A percentile compares a stretch with the other conserved stretches of the same genome.
phyloP scores from a whole-genome alignment of 805 yeast genomes.

The Isabelozyma heimii region DNA sequence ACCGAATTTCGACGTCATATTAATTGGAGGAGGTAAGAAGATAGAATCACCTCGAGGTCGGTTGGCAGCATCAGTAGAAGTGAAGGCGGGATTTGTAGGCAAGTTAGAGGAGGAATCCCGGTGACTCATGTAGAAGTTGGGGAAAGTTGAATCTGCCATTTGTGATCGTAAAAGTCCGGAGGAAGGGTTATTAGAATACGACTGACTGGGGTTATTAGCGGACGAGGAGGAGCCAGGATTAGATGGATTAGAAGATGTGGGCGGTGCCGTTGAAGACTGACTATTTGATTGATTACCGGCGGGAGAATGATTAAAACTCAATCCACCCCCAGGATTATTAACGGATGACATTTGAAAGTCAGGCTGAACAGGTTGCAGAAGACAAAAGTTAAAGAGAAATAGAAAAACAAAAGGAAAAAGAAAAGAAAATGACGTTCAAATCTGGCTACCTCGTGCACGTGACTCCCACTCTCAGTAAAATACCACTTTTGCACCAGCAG shows the following conservation, averaged over 20 bases:
- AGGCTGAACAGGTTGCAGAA: not conserved
- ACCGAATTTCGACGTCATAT: conserved; percentile 3
- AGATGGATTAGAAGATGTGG: not conserved
- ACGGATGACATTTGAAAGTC: not conserved
- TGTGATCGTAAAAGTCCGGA: conserved; percentile 2
- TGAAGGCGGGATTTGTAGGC: not conserved
- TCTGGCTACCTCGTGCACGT: too few relatives aligned
- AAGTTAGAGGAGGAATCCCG: conserved; percentile 12
- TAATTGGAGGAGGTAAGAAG: conserved; percentile 35
- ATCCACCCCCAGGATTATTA: not conserved
- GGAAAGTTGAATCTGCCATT: conserved; percentile 9
- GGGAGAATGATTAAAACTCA: not conserved
- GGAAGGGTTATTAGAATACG: not conserved
- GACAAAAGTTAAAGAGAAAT: not conserved
- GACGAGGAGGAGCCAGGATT: not conserved
- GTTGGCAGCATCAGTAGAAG: not conserved
- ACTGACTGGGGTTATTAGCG: not conserved
- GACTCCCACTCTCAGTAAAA: too few relatives aligned
- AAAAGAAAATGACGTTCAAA: not conserved
- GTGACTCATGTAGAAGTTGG: conserved; percentile 14
- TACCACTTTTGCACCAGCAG: too few relatives aligned
- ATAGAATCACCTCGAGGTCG: conserved; percentile 39
- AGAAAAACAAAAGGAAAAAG: not conserved
- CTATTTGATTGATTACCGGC: not conserved
- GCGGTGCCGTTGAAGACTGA: not conserved